These are phyloP conservation scores for Nemophila menziesii DNA, from an alignment of 257 asterid species.

Conservation along the genomic window DNA sequence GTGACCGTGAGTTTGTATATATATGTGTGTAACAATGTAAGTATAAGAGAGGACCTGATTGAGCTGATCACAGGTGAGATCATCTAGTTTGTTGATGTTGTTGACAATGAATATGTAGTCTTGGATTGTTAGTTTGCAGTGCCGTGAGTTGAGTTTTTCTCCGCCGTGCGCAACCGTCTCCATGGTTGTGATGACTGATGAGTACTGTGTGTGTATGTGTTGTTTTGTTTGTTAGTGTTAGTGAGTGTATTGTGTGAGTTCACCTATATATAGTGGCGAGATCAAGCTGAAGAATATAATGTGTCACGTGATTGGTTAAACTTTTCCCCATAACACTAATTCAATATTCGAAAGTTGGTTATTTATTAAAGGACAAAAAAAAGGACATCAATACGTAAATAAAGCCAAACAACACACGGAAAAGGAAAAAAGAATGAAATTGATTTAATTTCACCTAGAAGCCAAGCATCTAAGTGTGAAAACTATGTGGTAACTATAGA, in stretches of 20 bases:
- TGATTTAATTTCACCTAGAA: too few species aligned
- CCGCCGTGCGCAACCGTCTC: constrained; percentile 1
- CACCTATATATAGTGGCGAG: neutral
- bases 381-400: too few species aligned
- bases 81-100: constrained; percentile 7
- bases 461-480: too few species aligned
- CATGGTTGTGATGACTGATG: neutral
- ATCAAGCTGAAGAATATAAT: neutral
- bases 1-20: too few species aligned
- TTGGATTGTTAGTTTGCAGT: constrained; percentile 15
- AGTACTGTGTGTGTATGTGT: neutral
- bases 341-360: too few species aligned
- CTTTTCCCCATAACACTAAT: neutral
- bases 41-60: constrained; percentile 12
- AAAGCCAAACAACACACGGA: too few species aligned
- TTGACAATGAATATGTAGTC: constrained; percentile 16
- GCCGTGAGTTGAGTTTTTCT: neutral
- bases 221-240: neutral
- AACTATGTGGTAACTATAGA: too few species aligned
- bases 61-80: constrained; percentile 15
- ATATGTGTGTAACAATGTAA: too few species aligned
- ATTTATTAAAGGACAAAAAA: too few species aligned
- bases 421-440: too few species aligned
- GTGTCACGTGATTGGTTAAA: neutral
- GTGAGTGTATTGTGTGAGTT: neutral